These are phyloP conservation scores for Knufia petricola DNA, from an alignment of 2,329 filamentous ascomycete genomes.

Conservation along the genomic window DNA sequence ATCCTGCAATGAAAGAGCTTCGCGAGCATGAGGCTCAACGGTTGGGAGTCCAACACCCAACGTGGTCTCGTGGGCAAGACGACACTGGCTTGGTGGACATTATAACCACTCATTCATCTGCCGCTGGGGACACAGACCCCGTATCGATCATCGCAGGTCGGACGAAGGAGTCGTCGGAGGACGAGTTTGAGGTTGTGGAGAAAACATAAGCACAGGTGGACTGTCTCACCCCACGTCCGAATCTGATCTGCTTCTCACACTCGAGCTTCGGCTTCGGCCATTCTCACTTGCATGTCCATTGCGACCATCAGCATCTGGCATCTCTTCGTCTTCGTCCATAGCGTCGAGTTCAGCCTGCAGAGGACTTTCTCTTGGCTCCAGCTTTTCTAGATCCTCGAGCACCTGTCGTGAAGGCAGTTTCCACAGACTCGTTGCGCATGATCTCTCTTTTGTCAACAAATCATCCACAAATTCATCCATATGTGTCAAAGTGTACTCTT, in stretches of 20 bases:
- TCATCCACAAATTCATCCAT: slow-evolving; percentile 94
- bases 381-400: slow-evolving; percentile 76
- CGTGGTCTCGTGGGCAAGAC: slow-evolving; percentile 17
- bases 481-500: slow-evolving; percentile 65
- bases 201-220: slow-evolving; percentile 5
- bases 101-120: slow-evolving; percentile 16
- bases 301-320: slow-evolving; percentile 14
- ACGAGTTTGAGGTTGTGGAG: slow-evolving; percentile 1
- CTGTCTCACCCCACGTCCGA: slow-evolving; percentile 17
- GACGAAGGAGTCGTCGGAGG: neutral
- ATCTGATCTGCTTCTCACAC: slow-evolving; percentile 10
- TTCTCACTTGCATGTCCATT: slow-evolving; percentile 15
- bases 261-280: slow-evolving; percentile 3
- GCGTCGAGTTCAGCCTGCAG: slow-evolving; percentile 56
- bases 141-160: neutral
- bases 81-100: slow-evolving; percentile 16
- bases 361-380: slow-evolving; percentile 78
- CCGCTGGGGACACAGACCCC: neutral
- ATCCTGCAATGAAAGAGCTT: slow-evolving; percentile 7
- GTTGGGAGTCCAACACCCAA: slow-evolving; percentile 15
- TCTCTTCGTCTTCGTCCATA: slow-evolving; percentile 28
- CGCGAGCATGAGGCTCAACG: neutral
- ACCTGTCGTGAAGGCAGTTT: slow-evolving; percentile 76
- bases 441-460: slow-evolving; percentile 73
- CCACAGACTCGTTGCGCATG: slow-evolving; percentile 86